Conservation (phyloP, 805 yeast species). For the Jamesozyma hellenica region DNA sequence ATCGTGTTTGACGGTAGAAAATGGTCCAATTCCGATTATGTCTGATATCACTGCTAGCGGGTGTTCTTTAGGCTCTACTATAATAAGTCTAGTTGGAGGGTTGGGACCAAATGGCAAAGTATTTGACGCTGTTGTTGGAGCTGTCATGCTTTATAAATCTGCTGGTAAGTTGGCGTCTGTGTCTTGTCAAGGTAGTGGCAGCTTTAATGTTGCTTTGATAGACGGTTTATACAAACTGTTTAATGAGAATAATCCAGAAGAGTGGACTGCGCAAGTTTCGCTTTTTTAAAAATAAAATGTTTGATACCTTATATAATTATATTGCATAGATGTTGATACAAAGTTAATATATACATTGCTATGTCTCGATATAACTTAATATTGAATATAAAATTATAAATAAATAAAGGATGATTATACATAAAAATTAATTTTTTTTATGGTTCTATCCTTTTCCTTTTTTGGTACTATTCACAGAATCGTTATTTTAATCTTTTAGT, state of each 20-base stretch:
- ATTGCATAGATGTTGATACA: no score
- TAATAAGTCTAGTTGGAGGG: slow-evolving; percentile 49
- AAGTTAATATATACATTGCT: no score
- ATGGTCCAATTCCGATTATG: slow-evolving; percentile 57
- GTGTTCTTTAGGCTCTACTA: slow-evolving; percentile 67
- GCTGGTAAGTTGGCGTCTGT: slow-evolving; percentile 50
- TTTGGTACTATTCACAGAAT: not conserved
- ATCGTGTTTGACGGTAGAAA: slow-evolving; percentile 29
- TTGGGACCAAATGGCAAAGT: slow-evolving; percentile 26
- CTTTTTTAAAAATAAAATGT: not conserved
- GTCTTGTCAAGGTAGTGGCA: slow-evolving; percentile 30
- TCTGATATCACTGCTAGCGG: slow-evolving; percentile 73
- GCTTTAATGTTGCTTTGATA: slow-evolving; percentile 23
- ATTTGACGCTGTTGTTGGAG: slow-evolving; percentile 42
- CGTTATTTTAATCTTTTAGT: slow-evolving; percentile 20
- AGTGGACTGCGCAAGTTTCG: slow-evolving; percentile 18
- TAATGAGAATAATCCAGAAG: slow-evolving; percentile 16
- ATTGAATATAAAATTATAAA: no score
- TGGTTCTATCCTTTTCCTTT: no score
- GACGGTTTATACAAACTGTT: slow-evolving; percentile 24
- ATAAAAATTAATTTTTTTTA: no score
- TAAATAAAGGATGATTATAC: not conserved
- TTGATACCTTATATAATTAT: no score
- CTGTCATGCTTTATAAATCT: slow-evolving; percentile 46
- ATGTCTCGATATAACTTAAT: no score